Conservation (phyloP, 169 alveolate species). For the Perkinsus marinus region DNA sequence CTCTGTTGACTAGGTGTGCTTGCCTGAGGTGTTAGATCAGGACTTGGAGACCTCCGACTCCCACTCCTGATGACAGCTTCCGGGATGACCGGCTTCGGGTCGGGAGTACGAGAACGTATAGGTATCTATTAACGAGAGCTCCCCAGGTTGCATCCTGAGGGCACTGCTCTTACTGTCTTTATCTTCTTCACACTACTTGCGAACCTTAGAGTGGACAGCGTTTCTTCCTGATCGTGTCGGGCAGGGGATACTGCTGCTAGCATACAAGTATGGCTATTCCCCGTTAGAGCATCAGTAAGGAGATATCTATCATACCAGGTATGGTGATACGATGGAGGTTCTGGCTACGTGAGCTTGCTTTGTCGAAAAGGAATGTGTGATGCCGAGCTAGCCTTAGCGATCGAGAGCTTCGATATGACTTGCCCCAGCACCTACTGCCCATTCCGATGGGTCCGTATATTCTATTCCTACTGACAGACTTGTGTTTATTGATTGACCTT, state of each 20-base stretch:
- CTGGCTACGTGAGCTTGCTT: not conserved
- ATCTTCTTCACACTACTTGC: not conserved
- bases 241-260: not conserved
- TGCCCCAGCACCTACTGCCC: slow-evolving; percentile 22
- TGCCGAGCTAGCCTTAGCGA: not conserved
- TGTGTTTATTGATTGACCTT: slow-evolving; percentile 59
- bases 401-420: not conserved
- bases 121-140: not conserved
- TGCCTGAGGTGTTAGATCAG: not conserved
- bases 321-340: not conserved
- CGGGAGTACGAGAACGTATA: not conserved
- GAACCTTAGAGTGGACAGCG: not conserved
- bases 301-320: not conserved
- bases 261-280: slow-evolving; percentile 1
- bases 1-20: not conserved
- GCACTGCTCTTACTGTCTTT: not conserved
- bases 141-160: not conserved
- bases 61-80: not conserved
- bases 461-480: slow-evolving; percentile 51
- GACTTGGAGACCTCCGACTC: not conserved
- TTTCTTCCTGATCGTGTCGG: not conserved
- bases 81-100: not conserved
- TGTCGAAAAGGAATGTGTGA: not conserved
- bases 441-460: not conserved
- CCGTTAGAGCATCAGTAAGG: not conserved